Conservation (phyloP, 169 alveolate genomes). For the Plasmodium fragile region DNA sequence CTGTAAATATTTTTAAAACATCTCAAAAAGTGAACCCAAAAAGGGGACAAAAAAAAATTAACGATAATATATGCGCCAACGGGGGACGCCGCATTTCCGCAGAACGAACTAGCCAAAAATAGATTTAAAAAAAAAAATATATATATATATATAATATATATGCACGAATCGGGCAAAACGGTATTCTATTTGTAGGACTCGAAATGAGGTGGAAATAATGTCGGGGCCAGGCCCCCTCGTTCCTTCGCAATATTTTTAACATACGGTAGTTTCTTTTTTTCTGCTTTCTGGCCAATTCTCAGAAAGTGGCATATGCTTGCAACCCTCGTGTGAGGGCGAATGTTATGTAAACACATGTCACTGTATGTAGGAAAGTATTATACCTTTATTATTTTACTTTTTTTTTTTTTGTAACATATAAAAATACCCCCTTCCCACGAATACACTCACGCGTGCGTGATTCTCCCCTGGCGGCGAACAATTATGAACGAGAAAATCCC, state of each 20-base stretch:
- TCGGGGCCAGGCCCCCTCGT: not conserved
- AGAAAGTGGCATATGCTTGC: not conserved
- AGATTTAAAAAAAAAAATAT: not conserved
- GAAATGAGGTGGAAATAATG: not conserved
- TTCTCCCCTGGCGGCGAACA: not conserved
- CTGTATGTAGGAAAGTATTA: not conserved
- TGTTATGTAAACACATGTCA: not conserved
- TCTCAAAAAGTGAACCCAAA: not conserved
- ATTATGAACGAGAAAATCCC: conserved; percentile 61
- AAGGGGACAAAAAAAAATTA: not conserved
- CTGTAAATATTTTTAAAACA: not conserved
- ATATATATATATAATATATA: not conserved
- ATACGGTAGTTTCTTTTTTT: not conserved
- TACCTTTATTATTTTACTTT: not conserved
- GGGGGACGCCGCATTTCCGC: not conserved
- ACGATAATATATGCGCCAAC: not conserved
- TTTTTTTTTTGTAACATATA: not conserved
- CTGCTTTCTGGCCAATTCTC: not conserved
- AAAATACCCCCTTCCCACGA: not conserved
- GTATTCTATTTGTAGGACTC: not conserved
- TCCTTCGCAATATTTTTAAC: not conserved
- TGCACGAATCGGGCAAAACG: not conserved
- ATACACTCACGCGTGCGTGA: not conserved
- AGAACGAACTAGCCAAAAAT: conserved; percentile 8
- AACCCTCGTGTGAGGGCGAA: not conserved